A percentile compares a stretch with the other conserved stretches of the same genome.
These are phyloP conservation scores for Fragilaria radians DNA, from an alignment of 108 stramenopile species.

Conservation along the genomic window DNA sequence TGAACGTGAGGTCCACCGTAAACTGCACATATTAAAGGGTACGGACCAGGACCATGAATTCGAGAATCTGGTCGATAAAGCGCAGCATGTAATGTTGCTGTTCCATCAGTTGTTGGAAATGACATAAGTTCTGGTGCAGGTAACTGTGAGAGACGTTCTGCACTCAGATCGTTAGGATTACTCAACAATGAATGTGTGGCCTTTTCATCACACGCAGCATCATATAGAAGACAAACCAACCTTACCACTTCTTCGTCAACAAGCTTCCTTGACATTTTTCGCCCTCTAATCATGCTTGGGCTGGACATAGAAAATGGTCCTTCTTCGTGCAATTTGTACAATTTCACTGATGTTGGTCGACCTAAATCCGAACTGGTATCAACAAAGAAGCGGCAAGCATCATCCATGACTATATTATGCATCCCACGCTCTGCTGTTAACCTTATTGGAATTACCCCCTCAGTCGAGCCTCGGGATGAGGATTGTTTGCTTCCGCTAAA, in stretches of 20 bases:
- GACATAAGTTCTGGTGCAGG: conserved; percentile 47
- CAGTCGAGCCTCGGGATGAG: not conserved
- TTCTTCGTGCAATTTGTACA: conserved; percentile 36
- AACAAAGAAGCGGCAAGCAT: conserved; percentile 41
- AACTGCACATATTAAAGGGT: conserved; percentile 80
- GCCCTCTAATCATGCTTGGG: not conserved
- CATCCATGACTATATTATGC: conserved; percentile 67
- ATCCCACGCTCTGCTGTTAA: conserved; percentile 49
- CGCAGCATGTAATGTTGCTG: conserved; percentile 64
- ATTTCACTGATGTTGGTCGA: conserved; percentile 35
- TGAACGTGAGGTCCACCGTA: conserved; percentile 98
- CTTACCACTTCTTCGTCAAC: conserved; percentile 5
- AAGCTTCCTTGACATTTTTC: not conserved
- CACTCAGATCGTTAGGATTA: not conserved
- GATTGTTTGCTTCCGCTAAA: not conserved
- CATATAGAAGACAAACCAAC: conserved; percentile 29
- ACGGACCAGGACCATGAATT: conserved; percentile 73
- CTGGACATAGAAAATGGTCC: conserved; percentile 13
- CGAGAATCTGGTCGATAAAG: conserved; percentile 70
- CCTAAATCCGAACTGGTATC: conserved; percentile 57
- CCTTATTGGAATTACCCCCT: conserved; percentile 24
- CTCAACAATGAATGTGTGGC: conserved; percentile 4
- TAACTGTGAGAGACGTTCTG: conserved; percentile 13
- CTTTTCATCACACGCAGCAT: conserved; percentile 36
- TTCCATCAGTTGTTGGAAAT: conserved; percentile 54